Evolutionary conservation across 208 protist genomes (phyloP).

Genomic region (Leishmania tropica): DNA sequence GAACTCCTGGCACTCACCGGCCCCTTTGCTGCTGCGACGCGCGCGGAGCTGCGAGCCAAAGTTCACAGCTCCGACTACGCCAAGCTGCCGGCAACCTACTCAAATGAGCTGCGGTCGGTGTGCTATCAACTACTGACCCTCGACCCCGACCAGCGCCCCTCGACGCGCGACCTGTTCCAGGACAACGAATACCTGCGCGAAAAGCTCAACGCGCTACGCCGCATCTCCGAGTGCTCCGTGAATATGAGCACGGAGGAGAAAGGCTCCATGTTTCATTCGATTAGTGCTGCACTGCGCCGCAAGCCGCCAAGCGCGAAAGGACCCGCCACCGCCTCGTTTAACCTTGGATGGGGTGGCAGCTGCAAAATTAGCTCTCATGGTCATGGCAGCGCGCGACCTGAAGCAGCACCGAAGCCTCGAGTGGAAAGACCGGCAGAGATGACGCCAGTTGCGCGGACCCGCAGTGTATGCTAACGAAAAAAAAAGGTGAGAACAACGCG

Average conservation of each 20-base stretch:
- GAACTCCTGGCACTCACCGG: constrained; percentile 70
- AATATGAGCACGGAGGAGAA: constrained; percentile 31
- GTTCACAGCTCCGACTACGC: constrained; percentile 11
- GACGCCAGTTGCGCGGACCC: neutral
- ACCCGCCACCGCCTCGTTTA: too few species aligned
- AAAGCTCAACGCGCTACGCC: constrained; percentile 27
- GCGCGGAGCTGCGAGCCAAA: constrained; percentile 10
- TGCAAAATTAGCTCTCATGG: neutral
- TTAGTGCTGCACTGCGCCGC: constrained; percentile 27
- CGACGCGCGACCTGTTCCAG: constrained; percentile 25
- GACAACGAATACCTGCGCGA: constrained; percentile 32
- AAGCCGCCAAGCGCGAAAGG: neutral
- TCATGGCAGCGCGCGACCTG: neutral
- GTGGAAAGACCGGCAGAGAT: neutral
- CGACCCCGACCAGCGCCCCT: constrained; percentile 15
- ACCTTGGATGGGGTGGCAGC: neutral
- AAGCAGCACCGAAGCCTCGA: neutral
- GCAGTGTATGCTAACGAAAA: neutral
- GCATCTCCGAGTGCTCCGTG: constrained; percentile 31
- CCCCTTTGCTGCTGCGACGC: constrained; percentile 61
- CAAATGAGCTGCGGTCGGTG: constrained; percentile 15
- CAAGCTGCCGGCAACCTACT: constrained; percentile 8
- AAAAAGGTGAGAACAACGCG: neutral
- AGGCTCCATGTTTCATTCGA: constrained; percentile 22
- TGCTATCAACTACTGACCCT: constrained; percentile 21